phyloP scores from a whole-genome alignment of 768 basidiomycete species.

The Filobasidium wieringae region DNA sequence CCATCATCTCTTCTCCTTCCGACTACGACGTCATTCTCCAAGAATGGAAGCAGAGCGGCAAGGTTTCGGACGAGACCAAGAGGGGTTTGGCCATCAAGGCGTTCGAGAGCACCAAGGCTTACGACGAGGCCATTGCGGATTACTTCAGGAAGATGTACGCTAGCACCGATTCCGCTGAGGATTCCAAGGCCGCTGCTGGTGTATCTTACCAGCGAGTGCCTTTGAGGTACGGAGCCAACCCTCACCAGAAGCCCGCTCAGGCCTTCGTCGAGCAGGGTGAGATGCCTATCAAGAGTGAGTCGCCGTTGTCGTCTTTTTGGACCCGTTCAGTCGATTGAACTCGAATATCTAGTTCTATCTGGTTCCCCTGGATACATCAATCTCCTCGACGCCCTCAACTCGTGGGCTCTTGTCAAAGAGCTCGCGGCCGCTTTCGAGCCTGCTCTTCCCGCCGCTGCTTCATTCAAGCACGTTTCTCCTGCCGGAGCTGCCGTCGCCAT shows the following conservation, averaged over 20 bases:
- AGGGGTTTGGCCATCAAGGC: slow-evolving; percentile 86
- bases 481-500: slow-evolving; percentile 91
- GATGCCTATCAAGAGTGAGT: slow-evolving; percentile 81
- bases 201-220: slow-evolving; percentile 66
- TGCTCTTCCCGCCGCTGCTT: slow-evolving; percentile 81
- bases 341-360: slow-evolving; percentile 53
- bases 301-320: background rate
- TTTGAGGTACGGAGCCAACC: slow-evolving; percentile 91
- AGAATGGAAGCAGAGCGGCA: slow-evolving; percentile 60
- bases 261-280: slow-evolving; percentile 80
- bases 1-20: slow-evolving; percentile 47
- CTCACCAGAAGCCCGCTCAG: slow-evolving; percentile 96
- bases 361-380: slow-evolving; percentile 99
- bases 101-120: slow-evolving; percentile 88
- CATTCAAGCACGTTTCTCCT: slow-evolving; percentile 98
- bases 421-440: slow-evolving; percentile 64
- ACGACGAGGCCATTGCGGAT: slow-evolving; percentile 88
- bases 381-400: slow-evolving; percentile 91
- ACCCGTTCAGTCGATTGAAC: background rate
- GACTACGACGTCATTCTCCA: slow-evolving; percentile 76
- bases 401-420: slow-evolving; percentile 89
- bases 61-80: slow-evolving; percentile 58
- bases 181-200: slow-evolving; percentile 49
- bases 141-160: slow-evolving; percentile 97
- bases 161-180: slow-evolving; percentile 52